These are phyloP conservation scores for Aspergillus aculeatus DNA, from an alignment of 2,329 filamentous ascomycete genomes.

Conservation along the genomic window DNA sequence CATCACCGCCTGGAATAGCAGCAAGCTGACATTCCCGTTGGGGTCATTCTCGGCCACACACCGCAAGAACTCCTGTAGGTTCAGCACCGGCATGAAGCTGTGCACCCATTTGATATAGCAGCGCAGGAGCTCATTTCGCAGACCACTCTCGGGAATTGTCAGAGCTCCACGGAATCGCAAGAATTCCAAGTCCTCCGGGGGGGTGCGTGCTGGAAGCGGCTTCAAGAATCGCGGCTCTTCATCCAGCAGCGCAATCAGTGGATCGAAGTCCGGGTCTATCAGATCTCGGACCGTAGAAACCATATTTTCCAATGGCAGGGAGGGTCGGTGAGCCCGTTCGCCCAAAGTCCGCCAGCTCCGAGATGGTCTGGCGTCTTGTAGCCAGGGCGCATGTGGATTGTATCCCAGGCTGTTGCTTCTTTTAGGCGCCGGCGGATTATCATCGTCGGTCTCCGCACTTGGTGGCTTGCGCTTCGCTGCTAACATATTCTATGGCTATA, in stretches of 20 bases:
- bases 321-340: constrained; percentile 28
- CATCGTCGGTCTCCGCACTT: constrained; percentile 18
- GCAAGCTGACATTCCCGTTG: constrained; percentile 68
- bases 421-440: constrained; percentile 19
- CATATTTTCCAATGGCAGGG: constrained; percentile 39
- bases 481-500: constrained; percentile 18
- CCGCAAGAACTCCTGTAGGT: constrained; percentile 55
- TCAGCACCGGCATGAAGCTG: constrained; percentile 84
- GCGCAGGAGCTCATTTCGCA: constrained; percentile 74
- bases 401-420: constrained; percentile 28
- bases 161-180: constrained; percentile 77
- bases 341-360: constrained; percentile 30
- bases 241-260: constrained; percentile 37
- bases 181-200: constrained; percentile 74
- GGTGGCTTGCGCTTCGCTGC: constrained; percentile 31
- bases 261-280: constrained; percentile 41
- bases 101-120: constrained; percentile 83
- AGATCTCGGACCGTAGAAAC: constrained; percentile 39
- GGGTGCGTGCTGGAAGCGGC: constrained; percentile 70
- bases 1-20: constrained; percentile 91
- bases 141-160: constrained; percentile 62
- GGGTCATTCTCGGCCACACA: constrained; percentile 64
- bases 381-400: constrained; percentile 33
- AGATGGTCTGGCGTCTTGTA: constrained; percentile 27
- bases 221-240: constrained; percentile 65